Percentiles rank a stretch among this genome's conserved stretches.
These are phyloP conservation scores for Fusarium paranaense DNA, from an alignment of 2,329 filamentous ascomycete species.

Conservation along the genomic window DNA sequence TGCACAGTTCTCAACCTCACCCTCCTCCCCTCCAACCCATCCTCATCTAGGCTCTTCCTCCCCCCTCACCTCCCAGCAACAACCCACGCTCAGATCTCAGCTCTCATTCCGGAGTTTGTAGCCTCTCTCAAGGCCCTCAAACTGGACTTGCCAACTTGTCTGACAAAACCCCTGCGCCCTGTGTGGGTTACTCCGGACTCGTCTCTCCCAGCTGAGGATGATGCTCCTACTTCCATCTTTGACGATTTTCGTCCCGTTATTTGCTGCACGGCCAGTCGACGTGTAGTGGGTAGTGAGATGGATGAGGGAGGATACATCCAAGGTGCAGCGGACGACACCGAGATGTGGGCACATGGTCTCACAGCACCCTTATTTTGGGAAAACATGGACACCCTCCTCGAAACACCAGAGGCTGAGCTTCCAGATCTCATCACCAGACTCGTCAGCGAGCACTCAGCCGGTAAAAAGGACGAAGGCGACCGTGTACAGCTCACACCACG, in stretches of 20 bases:
- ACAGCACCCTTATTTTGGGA: slow-evolving; percentile 85
- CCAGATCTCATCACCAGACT: slow-evolving; percentile 62
- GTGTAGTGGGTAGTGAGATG: slow-evolving; percentile 74
- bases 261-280: slow-evolving; percentile 85
- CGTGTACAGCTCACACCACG: slow-evolving; percentile 49
- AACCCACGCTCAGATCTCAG: slow-evolving; percentile 82
- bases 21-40: slow-evolving; percentile 72
- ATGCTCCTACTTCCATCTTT: slow-evolving; percentile 53
- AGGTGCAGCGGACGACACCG: slow-evolving; percentile 93
- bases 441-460: slow-evolving; percentile 47
- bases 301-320: slow-evolving; percentile 82
- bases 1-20: slow-evolving; percentile 85
- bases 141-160: slow-evolving; percentile 63
- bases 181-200: slow-evolving; percentile 84
- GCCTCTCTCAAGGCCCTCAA: slow-evolving; percentile 65
- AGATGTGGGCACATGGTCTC: slow-evolving; percentile 89
- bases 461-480: slow-evolving; percentile 11
- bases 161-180: slow-evolving; percentile 80
- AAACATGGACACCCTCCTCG: slow-evolving; percentile 70
- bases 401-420: slow-evolving; percentile 73
- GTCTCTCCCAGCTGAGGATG: slow-evolving; percentile 51
- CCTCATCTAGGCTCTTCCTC: slow-evolving; percentile 70
- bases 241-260: slow-evolving; percentile 77
- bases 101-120: slow-evolving; percentile 68
- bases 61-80: slow-evolving; percentile 78